Evolutionary conservation across 2,329 filamentous ascomycete genomes (phyloP).

Genomic region (Acrodontium crateriforme): DNA sequence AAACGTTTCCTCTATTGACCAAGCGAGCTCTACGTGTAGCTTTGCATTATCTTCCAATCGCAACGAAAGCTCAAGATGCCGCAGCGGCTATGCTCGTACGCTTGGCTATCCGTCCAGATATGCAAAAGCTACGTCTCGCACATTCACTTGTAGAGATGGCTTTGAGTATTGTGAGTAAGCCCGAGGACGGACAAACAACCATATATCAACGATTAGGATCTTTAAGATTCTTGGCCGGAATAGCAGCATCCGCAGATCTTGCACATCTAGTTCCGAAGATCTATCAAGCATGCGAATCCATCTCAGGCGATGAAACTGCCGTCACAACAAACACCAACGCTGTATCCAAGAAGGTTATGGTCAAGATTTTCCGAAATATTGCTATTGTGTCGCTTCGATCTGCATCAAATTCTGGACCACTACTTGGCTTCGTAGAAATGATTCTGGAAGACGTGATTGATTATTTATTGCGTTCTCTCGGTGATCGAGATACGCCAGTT

Average conservation of each 20-base stretch:
- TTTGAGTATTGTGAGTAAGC: slow-evolving; percentile 39
- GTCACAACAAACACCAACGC: slow-evolving; percentile 57
- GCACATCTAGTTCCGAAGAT: slow-evolving; percentile 50
- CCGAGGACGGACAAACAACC: slow-evolving; percentile 22
- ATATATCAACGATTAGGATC: slow-evolving; percentile 68
- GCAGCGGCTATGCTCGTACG: slow-evolving; percentile 73
- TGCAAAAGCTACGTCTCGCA: slow-evolving; percentile 65
- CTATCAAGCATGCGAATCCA: slow-evolving; percentile 49
- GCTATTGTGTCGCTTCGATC: slow-evolving; percentile 48
- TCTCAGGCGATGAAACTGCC: slow-evolving; percentile 40
- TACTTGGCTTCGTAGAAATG: slow-evolving; percentile 21
- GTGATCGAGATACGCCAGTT: slow-evolving; percentile 83
- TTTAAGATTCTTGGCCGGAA: slow-evolving; percentile 63
- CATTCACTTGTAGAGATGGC: slow-evolving; percentile 58
- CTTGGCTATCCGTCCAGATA: slow-evolving; percentile 71
- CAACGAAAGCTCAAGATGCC: slow-evolving; percentile 80
- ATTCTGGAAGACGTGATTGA: slow-evolving; percentile 67
- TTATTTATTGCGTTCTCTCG: slow-evolving; percentile 61
- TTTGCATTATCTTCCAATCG: slow-evolving; percentile 53
- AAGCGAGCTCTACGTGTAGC: slow-evolving; percentile 57
- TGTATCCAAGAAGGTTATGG: slow-evolving; percentile 63
- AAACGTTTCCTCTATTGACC: slow-evolving; percentile 54
- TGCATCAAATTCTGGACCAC: slow-evolving; percentile 10
- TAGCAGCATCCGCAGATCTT: slow-evolving; percentile 60
- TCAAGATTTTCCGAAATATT: slow-evolving; percentile 73